A percentile compares a stretch with the other conserved stretches of the same genome.
These are phyloP conservation scores for Apostasia ramifera DNA, from an alignment of 106 monocot species.

Conservation along the genomic window DNA sequence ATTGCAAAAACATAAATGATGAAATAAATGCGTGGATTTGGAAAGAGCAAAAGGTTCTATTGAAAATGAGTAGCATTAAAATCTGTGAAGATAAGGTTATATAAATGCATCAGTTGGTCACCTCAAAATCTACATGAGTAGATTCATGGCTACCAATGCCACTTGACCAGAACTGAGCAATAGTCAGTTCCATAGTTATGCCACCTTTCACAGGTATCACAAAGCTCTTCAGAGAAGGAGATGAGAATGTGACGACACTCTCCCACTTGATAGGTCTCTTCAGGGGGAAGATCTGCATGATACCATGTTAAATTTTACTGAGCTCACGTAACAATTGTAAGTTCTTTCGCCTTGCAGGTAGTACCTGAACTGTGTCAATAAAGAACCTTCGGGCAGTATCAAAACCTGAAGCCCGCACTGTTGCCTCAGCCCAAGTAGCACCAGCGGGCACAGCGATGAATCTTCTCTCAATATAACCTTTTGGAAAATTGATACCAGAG, in stretches of 20 bases:
- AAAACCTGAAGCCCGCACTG: slow-evolving; percentile 67
- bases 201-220: slow-evolving; percentile 76
- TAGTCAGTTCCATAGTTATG: slow-evolving; percentile 65
- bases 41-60: too few relatives aligned
- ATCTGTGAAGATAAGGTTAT: too few relatives aligned
- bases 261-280: slow-evolving; percentile 86
- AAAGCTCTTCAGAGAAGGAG: slow-evolving; percentile 77
- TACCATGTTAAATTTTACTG: slow-evolving; percentile 16
- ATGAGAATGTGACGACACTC: slow-evolving; percentile 63
- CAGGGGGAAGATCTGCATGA: slow-evolving; percentile 68
- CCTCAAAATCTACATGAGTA: slow-evolving; percentile 83
- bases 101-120: slow-evolving; percentile 12
- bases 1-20: too few relatives aligned
- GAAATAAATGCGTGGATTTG: too few relatives aligned
- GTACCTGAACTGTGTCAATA: slow-evolving; percentile 82
- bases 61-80: too few relatives aligned
- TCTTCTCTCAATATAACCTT: slow-evolving; percentile 84
- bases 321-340: neutral
- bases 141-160: slow-evolving; percentile 89
- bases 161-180: slow-evolving; percentile 97
- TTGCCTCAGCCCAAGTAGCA: slow-evolving; percentile 91
- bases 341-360: neutral
- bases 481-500: too few relatives aligned
- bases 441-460: slow-evolving; percentile 86
- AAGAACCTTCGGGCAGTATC: slow-evolving; percentile 83